These are phyloP conservation scores for Rhodotorula paludigena DNA, from an alignment of 768 basidiomycete species.

Conservation along the genomic window DNA sequence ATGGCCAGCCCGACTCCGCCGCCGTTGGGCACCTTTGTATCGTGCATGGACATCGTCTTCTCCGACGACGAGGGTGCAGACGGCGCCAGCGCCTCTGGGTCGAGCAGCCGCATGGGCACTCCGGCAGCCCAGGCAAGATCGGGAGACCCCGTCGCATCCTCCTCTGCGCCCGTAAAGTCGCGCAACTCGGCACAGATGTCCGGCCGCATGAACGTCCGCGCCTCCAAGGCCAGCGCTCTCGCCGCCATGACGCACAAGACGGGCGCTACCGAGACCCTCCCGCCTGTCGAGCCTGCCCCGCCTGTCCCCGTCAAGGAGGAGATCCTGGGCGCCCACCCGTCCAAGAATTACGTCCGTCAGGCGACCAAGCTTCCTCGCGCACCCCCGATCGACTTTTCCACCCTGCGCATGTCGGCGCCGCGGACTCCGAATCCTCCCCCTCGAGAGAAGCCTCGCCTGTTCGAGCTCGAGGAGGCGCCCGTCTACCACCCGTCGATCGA, in stretches of 20 bases:
- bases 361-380: slow-evolving; percentile 43
- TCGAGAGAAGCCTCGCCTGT: slow-evolving; percentile 54
- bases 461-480: slow-evolving; percentile 83
- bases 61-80: slow-evolving; percentile 5
- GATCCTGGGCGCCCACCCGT: slow-evolving; percentile 15
- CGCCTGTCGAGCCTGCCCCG: neutral
- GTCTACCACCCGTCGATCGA: slow-evolving; percentile 81
- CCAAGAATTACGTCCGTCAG: slow-evolving; percentile 21
- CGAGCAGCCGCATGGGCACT: neutral
- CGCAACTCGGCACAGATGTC: neutral
- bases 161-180: too few relatives aligned
- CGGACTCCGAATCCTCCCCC: slow-evolving; percentile 18
- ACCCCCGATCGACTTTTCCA: slow-evolving; percentile 40
- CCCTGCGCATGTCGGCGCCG: slow-evolving; percentile 38
- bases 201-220: slow-evolving; percentile 16
- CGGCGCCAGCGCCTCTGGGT: neutral
- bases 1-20: slow-evolving; percentile 2
- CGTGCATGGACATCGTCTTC: slow-evolving; percentile 23
- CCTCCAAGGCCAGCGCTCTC: slow-evolving; percentile 11
- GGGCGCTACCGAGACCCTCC: neutral
- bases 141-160: neutral
- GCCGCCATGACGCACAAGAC: neutral
- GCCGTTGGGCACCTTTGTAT: slow-evolving; percentile 5
- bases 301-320: neutral
- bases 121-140: neutral